phyloP scores from a whole-genome alignment of 805 yeast species.

The Metschnikowia hibisci region DNA sequence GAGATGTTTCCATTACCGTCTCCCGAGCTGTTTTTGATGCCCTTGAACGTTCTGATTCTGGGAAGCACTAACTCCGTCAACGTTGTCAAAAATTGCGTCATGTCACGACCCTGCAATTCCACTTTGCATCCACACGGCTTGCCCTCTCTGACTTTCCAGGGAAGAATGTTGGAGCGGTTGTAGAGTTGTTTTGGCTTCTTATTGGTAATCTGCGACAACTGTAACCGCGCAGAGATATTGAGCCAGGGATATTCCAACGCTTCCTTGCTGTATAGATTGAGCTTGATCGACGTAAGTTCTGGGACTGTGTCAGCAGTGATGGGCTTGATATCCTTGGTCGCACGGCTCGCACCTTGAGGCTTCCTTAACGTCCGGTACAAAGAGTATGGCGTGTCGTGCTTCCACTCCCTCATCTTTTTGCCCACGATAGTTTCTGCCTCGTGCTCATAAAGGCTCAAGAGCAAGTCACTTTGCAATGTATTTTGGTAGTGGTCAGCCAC shows the following conservation, averaged over 20 bases:
- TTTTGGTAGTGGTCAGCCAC: constrained; percentile 70
- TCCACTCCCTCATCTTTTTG: constrained; percentile 77
- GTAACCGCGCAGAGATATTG: constrained; percentile 72
- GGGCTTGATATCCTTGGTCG: constrained; percentile 70
- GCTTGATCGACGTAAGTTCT: constrained; percentile 55
- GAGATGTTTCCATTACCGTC: constrained; percentile 83
- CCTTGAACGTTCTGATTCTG: constrained; percentile 81
- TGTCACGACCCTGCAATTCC: constrained; percentile 69
- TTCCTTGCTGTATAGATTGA: constrained; percentile 73
- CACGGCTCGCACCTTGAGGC: constrained; percentile 71
- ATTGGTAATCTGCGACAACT: constrained; percentile 93
- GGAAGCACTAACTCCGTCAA: constrained; percentile 91
- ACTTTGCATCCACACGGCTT: constrained; percentile 89
- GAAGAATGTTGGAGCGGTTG: constrained; percentile 75
- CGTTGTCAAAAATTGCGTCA: constrained; percentile 81
- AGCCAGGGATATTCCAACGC: constrained; percentile 68
- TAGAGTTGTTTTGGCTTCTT: constrained; percentile 69
- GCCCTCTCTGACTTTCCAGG: constrained; percentile 85
- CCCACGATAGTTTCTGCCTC: constrained; percentile 54
- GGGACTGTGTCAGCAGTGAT: constrained; percentile 72
- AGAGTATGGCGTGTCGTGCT: constrained; percentile 83
- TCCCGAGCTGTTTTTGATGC: constrained; percentile 73
- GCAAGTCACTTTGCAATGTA: constrained; percentile 70
- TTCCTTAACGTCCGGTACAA: constrained; percentile 72
- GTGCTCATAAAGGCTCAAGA: constrained; percentile 75